Conservation (phyloP, 495 filamentous ascomycete species). For the Aspergillus ellipticus region DNA sequence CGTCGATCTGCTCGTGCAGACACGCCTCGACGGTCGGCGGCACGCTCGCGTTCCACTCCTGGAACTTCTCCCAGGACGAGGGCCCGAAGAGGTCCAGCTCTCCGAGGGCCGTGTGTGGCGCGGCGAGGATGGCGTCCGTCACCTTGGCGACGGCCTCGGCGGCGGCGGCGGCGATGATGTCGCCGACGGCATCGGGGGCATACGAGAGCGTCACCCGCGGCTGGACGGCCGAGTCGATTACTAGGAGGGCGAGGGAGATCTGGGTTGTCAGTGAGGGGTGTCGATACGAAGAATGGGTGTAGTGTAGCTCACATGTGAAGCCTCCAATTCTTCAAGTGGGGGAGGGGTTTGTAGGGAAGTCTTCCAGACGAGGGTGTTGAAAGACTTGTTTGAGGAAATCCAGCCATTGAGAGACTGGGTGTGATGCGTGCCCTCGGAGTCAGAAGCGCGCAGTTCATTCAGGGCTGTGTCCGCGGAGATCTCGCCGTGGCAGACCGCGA, state of each 20-base stretch:
- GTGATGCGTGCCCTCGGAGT: neutral
- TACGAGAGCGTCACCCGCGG: conserved; percentile 8
- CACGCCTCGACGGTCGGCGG: conserved; percentile 9
- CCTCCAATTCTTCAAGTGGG: conserved; percentile 2
- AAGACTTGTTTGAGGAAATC: conserved; percentile 23
- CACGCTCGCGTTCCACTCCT: conserved; percentile 13
- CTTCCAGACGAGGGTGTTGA: conserved; percentile 31
- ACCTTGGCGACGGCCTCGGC: conserved; percentile 8
- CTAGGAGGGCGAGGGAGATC: conserved; percentile 3
- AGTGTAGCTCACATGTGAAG: conserved; percentile 6
- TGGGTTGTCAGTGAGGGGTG: neutral
- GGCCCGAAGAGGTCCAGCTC: conserved; percentile 13
- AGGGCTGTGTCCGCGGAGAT: conserved; percentile 6
- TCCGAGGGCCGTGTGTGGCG: conserved; percentile 13
- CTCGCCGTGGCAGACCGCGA: conserved; percentile 12
- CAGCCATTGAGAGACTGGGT: conserved; percentile 7
- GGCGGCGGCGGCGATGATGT: conserved; percentile 7
- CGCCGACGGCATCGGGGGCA: conserved; percentile 8
- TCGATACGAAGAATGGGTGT: no score
- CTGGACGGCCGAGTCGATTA: neutral
- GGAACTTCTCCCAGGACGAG: conserved; percentile 7
- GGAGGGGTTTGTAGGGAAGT: neutral
- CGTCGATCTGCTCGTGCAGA: conserved; percentile 15
- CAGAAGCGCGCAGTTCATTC: conserved; percentile 1
- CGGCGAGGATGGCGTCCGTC: conserved; percentile 1